These are phyloP conservation scores for Sugiyamaella mastotermitis DNA, from an alignment of 805 yeast species.

Conservation along the genomic window DNA sequence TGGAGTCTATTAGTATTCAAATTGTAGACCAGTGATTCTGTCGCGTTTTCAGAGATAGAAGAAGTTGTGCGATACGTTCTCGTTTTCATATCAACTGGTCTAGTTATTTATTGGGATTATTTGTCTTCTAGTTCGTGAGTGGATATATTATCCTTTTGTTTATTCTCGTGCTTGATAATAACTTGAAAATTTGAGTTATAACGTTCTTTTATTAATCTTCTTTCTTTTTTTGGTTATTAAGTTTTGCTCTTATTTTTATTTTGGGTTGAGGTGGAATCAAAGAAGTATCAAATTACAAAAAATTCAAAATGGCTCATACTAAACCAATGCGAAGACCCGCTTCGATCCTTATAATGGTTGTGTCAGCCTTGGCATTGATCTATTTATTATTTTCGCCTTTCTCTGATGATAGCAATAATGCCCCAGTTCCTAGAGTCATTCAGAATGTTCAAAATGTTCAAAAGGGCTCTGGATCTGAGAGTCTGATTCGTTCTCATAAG, in stretches of 20 bases:
- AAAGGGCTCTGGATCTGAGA: slow-evolving; percentile 7
- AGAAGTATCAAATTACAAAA: neutral
- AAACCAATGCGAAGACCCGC: slow-evolving; percentile 9
- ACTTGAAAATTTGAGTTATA: too few species aligned
- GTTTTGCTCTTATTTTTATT: neutral
- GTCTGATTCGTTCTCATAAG: slow-evolving; percentile 55
- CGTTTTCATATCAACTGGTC: too few species aligned
- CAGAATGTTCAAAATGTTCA: slow-evolving; percentile 7
- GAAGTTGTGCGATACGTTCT: too few species aligned
- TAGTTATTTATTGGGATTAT: too few species aligned
- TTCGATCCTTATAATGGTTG: slow-evolving; percentile 10
- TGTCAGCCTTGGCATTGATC: slow-evolving; percentile 9
- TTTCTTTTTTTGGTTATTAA: too few species aligned
- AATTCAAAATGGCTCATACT: slow-evolving; percentile 2
- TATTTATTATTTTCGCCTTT: slow-evolving; percentile 13
- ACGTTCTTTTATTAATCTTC: too few species aligned
- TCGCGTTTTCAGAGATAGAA: too few species aligned
- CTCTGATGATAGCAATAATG: slow-evolving; percentile 2
- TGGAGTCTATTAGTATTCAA: too few species aligned
- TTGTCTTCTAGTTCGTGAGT: too few species aligned
- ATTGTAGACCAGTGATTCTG: too few species aligned
- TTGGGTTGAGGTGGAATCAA: neutral
- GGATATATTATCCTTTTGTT: too few species aligned
- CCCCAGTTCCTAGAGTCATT: slow-evolving; percentile 8
- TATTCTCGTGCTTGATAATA: too few species aligned